Evolutionary conservation across 805 yeast species (phyloP), one percentile per base, ranked within the genome.

Genomic region (Soucietia sequanensis): DNA sequence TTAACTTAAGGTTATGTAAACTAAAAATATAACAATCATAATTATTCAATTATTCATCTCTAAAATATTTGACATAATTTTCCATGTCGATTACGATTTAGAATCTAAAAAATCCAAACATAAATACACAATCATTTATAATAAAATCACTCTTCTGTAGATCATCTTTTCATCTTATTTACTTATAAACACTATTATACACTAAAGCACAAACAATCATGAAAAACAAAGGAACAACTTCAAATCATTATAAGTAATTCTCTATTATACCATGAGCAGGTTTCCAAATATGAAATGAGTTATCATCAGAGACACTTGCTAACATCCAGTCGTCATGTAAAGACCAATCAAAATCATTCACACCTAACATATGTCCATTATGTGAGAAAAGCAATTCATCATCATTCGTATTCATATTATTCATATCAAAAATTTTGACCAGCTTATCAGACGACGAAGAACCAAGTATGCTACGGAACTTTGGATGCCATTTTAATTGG

Each of bases 281-380:
- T 48, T 72, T 77, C 95, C 95, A 90, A 2, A 89, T 58, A 42
- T 90, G 96, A n/a, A 89, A 62, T 1, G 90, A 76, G 53, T 90
- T 90, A 52, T 90, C 96, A 48, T 84, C 88, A 0, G 87, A 78
- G 4, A 84, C 91, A 49, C 88, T 80, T 3, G 87, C 81, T 23
- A 88, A 43, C 72, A 82, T 69, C 76, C 82, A 76, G 4, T 78
- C 76, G 37, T 78, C 84, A 39, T 79, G 79, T 0, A 78, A 75
- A 37, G 85, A 84, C 97, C 97, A 90, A 22, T 78, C 72, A 19
- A 88, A 60, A 48, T 89, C 97, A 44, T 83, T 84, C 3, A 90
- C 86, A 3, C 91, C 89, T n/a, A 83, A 65, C 75, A 82, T 73
- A 56, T 90, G 98, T 0, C 97, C 97, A 3, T 80, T 82, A 58